A percentile compares a stretch with the other conserved stretches of the same genome.
Conservation (phyloP, 1,284 basidiomycete genomes). For the Pseudozyma tsukubaensis region DNA sequence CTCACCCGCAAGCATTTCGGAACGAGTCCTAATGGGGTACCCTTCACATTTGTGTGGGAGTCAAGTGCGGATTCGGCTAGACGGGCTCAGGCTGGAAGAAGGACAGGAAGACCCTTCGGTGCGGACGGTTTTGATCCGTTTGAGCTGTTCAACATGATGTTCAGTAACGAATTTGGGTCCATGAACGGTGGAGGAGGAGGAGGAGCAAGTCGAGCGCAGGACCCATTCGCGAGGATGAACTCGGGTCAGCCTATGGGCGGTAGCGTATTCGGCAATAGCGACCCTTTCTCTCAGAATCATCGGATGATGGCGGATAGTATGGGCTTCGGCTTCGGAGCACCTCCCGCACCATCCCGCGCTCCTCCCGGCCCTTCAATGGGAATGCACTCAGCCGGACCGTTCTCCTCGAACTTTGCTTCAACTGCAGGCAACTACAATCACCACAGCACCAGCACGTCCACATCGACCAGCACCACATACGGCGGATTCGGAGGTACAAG, state of each 20-base stretch:
- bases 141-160: conserved; percentile 66
- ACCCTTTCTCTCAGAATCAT: conserved; percentile 57
- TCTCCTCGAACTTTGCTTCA: conserved; percentile 7
- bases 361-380: conserved; percentile 10
- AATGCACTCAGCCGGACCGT: conserved; percentile 17
- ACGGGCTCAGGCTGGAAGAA: conserved; percentile 47
- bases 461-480: conserved; percentile 23
- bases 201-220: conserved; percentile 6
- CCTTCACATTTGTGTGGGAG: conserved; percentile 63
- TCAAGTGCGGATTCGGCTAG: conserved; percentile 63
- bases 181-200: conserved; percentile 20
- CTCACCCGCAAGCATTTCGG: conserved; percentile 43
- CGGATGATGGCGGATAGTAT: conserved; percentile 49
- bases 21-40: conserved; percentile 51
- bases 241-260: conserved; percentile 13
- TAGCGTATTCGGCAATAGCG: conserved; percentile 35
- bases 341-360: conserved; percentile 8
- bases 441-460: conserved; percentile 3
- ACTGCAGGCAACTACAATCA: too few relatives aligned
- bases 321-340: conserved; percentile 49
- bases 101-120: conserved; percentile 49
- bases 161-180: conserved; percentile 43
- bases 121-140: conserved; percentile 60
- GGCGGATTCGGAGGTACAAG: conserved; percentile 30
- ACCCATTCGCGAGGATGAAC: conserved; percentile 25